Evolutionary conservation across 2,329 filamentous ascomycete species (phyloP).

Genomic region (Penicillium concentricum): DNA sequence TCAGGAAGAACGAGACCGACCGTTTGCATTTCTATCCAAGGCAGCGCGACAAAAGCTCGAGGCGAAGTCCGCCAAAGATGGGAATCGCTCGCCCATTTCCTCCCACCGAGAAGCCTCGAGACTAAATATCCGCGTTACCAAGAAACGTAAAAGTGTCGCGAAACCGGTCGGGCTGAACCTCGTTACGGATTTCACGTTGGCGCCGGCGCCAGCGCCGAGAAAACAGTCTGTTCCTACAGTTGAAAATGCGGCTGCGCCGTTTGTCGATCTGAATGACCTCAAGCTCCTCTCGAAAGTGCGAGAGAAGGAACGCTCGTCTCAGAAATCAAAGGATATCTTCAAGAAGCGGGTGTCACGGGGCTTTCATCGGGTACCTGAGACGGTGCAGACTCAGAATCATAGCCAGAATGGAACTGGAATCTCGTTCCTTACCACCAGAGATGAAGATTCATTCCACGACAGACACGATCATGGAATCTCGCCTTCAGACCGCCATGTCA

Average conservation of each 20-base stretch:
- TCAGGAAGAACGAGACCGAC: constrained; percentile 26
- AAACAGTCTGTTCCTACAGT: constrained; percentile 1
- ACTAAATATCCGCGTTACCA: constrained; percentile 16
- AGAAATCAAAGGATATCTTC: constrained; percentile 22
- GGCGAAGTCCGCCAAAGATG: constrained; percentile 6
- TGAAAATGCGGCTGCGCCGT: constrained; percentile 16
- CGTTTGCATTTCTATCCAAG: constrained; percentile 34
- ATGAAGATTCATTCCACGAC: constrained; percentile 23
- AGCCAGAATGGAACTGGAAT: constrained; percentile 8
- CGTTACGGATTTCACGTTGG: constrained; percentile 41
- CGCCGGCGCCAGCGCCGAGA: constrained; percentile 14
- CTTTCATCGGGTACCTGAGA: constrained; percentile 21
- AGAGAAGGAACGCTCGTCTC: constrained; percentile 31
- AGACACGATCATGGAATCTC: constrained; percentile 38
- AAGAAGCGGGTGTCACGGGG: constrained; percentile 23
- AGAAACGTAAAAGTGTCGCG: constrained; percentile 26
- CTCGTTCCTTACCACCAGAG: constrained; percentile 17
- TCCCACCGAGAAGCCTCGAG: constrained; percentile 12
- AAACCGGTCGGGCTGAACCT: constrained; percentile 43
- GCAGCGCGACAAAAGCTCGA: constrained; percentile 21
- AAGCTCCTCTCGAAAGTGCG: constrained; percentile 35
- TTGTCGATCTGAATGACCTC: constrained; percentile 41
- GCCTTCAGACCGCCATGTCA: constrained; percentile 46
- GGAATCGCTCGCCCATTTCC: constrained; percentile 2
- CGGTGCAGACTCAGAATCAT: neutral